Percentiles rank a stretch among this genome's conserved stretches.
phyloP scores from a whole-genome alignment of 495 filamentous ascomycete genomes.

The Neurospora discreta region DNA sequence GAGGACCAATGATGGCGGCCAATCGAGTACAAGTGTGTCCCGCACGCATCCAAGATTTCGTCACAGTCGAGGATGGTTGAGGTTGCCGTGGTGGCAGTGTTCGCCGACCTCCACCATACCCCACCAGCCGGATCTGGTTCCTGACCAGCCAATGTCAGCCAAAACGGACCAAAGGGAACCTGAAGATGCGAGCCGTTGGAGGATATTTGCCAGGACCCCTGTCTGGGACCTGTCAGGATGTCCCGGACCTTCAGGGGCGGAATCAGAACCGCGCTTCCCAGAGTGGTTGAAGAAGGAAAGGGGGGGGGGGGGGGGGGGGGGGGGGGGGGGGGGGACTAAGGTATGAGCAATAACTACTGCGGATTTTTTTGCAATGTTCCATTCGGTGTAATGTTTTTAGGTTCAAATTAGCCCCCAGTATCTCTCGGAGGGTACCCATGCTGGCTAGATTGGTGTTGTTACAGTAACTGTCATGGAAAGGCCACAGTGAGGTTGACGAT shows the following conservation, averaged over 20 bases:
- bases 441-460: not conserved
- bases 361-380: not conserved
- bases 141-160: not conserved
- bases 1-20: not conserved
- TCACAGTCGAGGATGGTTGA: not conserved
- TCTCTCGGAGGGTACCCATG: not conserved
- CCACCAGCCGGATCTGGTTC: not conserved
- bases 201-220: not conserved
- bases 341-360: not conserved
- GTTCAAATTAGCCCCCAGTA: not conserved
- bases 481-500: not conserved
- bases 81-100: not conserved
- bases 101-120: constrained; percentile 4
- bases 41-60: not conserved
- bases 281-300: not conserved
- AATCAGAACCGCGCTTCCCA: not conserved
- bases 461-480: not conserved
- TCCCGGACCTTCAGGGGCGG: not conserved
- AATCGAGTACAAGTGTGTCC: not conserved
- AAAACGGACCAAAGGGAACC: not conserved
- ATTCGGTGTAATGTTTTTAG: not conserved
- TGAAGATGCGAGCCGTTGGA: not conserved
- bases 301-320: not conserved
- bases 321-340: not conserved
- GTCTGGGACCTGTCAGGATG: not conserved